Evolutionary conservation across 1,139 yeast species (phyloP).

Genomic region (Suhomyces maxii): DNA sequence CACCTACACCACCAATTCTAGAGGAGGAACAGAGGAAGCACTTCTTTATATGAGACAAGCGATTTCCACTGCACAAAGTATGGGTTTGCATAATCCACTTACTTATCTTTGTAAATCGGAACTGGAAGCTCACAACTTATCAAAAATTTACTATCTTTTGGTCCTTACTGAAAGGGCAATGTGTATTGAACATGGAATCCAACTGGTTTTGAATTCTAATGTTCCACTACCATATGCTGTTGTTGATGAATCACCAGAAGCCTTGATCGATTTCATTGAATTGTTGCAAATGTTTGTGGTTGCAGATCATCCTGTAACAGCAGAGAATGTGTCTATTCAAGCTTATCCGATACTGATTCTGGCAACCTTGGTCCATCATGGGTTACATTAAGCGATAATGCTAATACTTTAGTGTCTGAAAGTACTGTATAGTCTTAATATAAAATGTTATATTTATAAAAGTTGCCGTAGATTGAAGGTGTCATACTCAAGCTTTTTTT

Average conservation of each 20-base stretch:
- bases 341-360: background rate
- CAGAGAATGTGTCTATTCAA: background rate
- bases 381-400: background rate
- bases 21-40: conserved; percentile 31
- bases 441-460: too few species aligned
- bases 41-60: conserved; percentile 40
- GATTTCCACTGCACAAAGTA: conserved; percentile 36
- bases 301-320: conserved; percentile 17
- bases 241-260: conserved; percentile 33
- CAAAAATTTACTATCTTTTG: conserved; percentile 38
- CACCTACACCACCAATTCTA: conserved; percentile 32
- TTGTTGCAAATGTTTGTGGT: conserved; percentile 28
- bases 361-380: background rate
- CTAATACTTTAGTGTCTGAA: background rate
- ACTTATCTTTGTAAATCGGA: conserved; percentile 27
- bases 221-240: conserved; percentile 31
- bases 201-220: conserved; percentile 33
- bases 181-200: conserved; percentile 36
- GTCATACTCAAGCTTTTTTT: background rate
- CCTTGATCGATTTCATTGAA: conserved; percentile 31
- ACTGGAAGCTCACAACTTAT: conserved; percentile 35
- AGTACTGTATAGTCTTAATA: background rate
- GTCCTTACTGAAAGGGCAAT: conserved; percentile 40
- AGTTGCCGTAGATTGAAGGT: background rate
- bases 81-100: conserved; percentile 34